Conservation (phyloP, 805 yeast species). For the Candida golubevii region DNA sequence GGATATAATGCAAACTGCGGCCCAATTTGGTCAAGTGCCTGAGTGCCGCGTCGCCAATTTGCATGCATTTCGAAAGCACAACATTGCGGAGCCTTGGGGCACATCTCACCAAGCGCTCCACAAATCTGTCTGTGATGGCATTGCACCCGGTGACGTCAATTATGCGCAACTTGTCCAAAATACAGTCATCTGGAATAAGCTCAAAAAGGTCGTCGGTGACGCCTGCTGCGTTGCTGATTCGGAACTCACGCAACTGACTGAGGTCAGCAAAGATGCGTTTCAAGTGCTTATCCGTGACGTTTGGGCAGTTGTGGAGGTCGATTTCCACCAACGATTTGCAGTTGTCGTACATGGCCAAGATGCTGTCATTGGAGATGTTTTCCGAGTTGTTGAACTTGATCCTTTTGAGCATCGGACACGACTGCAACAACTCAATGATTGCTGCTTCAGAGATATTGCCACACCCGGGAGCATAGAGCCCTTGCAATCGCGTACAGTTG, state of each 20-base stretch:
- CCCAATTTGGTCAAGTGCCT: slow-evolving; percentile 70
- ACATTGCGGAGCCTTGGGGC: slow-evolving; percentile 89
- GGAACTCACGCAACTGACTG: slow-evolving; percentile 76
- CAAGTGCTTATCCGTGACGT: slow-evolving; percentile 62
- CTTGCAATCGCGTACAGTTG: slow-evolving; percentile 76
- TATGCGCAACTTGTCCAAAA: slow-evolving; percentile 67
- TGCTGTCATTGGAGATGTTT: slow-evolving; percentile 59
- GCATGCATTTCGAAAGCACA: slow-evolving; percentile 82
- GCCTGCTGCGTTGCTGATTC: slow-evolving; percentile 68
- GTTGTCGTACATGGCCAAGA: slow-evolving; percentile 56
- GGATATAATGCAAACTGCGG: slow-evolving; percentile 78
- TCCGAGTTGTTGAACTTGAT: slow-evolving; percentile 74
- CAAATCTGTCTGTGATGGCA: slow-evolving; percentile 73
- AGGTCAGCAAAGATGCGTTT: slow-evolving; percentile 54
- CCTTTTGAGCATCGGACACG: slow-evolving; percentile 75
- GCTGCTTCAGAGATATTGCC: slow-evolving; percentile 64
- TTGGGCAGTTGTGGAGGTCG: slow-evolving; percentile 79
- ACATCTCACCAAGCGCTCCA: slow-evolving; percentile 61
- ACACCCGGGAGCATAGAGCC: slow-evolving; percentile 85
- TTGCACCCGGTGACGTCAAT: slow-evolving; percentile 83
- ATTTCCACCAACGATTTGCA: slow-evolving; percentile 85
- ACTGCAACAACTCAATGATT: slow-evolving; percentile 50
- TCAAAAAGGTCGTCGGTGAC: slow-evolving; percentile 66
- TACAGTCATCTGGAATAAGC: slow-evolving; percentile 43
- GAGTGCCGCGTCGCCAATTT: slow-evolving; percentile 78